Evolutionary conservation across 2,329 filamentous ascomycete genomes (phyloP).

Genomic region (Arthroderma sp.): DNA sequence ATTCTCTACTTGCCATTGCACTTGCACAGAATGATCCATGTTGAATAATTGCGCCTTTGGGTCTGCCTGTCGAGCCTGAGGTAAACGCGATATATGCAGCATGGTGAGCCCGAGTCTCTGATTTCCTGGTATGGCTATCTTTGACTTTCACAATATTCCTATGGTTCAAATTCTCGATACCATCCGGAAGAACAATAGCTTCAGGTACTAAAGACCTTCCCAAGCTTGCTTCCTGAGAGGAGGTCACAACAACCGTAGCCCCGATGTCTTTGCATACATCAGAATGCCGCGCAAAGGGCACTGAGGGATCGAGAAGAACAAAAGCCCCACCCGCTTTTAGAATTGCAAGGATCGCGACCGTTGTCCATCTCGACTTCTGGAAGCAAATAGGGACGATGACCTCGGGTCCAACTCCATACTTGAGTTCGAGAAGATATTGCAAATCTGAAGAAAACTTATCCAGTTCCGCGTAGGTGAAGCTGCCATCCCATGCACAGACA

Average conservation of each 20-base stretch:
- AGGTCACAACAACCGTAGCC: conserved; percentile 7
- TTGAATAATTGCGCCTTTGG: conserved; percentile 11
- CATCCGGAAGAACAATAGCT: too few species aligned
- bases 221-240: neutral
- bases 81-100: conserved; percentile 34
- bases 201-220: too few species aligned
- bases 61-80: conserved; percentile 16
- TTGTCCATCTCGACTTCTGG: conserved; percentile 10
- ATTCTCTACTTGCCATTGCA: conserved; percentile 31
- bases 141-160: too few species aligned
- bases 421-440: neutral
- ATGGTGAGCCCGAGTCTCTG: neutral
- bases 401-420: conserved; percentile 5
- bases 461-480: conserved; percentile 8
- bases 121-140: too few species aligned
- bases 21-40: conserved; percentile 34
- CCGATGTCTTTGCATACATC: conserved; percentile 7
- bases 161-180: too few species aligned
- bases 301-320: conserved; percentile 7
- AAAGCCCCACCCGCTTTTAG: conserved; percentile 12
- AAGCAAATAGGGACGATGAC: conserved; percentile 8
- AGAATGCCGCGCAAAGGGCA: conserved; percentile 4
- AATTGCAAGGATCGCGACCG: conserved; percentile 9
- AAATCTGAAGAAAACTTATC: conserved; percentile 12
- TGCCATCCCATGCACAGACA: conserved; percentile 12